Conservation (phyloP, 1,139 yeast species). For the Debaryomyces subglobosus region DNA sequence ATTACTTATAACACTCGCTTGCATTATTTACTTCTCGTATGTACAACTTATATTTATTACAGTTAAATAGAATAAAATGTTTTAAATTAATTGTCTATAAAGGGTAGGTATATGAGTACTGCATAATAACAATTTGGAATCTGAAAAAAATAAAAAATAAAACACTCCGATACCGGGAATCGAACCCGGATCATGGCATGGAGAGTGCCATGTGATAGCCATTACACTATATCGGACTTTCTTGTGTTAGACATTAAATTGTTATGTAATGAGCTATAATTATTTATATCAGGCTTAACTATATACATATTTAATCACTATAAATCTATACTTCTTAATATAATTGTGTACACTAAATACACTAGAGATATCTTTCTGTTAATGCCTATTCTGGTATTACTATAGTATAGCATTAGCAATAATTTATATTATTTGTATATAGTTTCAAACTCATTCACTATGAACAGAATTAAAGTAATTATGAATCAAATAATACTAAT, state of each 20-base stretch:
- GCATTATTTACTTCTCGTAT: conserved; percentile 7
- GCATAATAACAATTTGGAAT: neutral
- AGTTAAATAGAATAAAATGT: neutral
- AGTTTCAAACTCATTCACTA: neutral
- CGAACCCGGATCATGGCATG: conserved; percentile 49
- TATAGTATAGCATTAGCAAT: neutral
- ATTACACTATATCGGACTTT: conserved; percentile 36
- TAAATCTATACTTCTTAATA: neutral
- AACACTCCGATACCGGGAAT: conserved; percentile 50
- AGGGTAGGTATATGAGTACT: neutral
- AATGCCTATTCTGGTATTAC: neutral
- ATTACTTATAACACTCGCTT: neutral
- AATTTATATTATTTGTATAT: neutral
- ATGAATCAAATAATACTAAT: neutral
- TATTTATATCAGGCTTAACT: too few species aligned
- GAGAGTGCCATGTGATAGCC: conserved; percentile 35
- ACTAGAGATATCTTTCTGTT: neutral
- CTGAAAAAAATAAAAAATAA: conserved; percentile 11
- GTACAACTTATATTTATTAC: conserved; percentile 1
- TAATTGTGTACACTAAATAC: too few species aligned
- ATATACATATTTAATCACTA: neutral
- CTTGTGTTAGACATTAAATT: conserved; percentile 24
- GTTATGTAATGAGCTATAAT: neutral
- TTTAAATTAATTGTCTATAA: neutral
- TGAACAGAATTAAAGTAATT: neutral